Conservation (phyloP, 371 early-diverging fungal genomes). For the Rhizopus delemar region DNA sequence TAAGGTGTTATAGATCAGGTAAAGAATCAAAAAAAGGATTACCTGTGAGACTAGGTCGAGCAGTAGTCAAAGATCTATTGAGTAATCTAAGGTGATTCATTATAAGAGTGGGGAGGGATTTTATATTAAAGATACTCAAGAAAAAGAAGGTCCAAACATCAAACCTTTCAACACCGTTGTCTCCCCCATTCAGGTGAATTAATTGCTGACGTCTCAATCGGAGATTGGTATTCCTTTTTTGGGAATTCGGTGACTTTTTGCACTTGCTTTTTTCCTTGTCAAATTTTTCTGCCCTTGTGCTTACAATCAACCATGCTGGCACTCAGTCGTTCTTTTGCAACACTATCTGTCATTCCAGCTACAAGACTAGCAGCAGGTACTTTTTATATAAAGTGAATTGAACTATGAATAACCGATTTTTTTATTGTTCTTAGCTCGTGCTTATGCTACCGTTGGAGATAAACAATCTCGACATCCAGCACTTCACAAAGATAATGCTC, state of each 20-base stretch:
- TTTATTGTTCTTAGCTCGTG: conserved; percentile 15
- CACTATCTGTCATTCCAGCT: conserved; percentile 23
- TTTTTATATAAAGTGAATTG: not conserved
- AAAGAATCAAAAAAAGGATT: conserved; percentile 5
- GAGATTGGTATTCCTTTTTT: not conserved
- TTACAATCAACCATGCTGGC: conserved; percentile 25
- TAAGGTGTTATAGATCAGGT: not conserved
- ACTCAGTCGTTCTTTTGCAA: conserved; percentile 34
- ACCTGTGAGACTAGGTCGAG: conserved; percentile 16
- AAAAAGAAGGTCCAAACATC: not conserved
- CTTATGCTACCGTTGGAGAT: conserved; percentile 33
- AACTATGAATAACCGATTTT: not conserved
- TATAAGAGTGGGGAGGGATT: conserved; percentile 21
- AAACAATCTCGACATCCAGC: conserved; percentile 30
- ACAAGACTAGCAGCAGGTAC: conserved; percentile 20
- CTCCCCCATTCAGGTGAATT: no score
- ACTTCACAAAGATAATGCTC: conserved; percentile 29
- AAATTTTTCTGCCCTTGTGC: conserved; percentile 19
- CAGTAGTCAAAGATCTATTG: conserved; percentile 14
- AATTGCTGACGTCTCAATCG: not conserved
- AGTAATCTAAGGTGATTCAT: conserved; percentile 28
- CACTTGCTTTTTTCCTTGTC: conserved; percentile 9
- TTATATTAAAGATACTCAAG: not conserved
- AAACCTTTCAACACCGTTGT: no score
- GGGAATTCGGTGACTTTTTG: conserved; percentile 3